Percentiles rank a stretch among this genome's conserved stretches.
Conservation (phyloP, 129 eudicot genomes). For the Erigeron canadensis region DNA sequence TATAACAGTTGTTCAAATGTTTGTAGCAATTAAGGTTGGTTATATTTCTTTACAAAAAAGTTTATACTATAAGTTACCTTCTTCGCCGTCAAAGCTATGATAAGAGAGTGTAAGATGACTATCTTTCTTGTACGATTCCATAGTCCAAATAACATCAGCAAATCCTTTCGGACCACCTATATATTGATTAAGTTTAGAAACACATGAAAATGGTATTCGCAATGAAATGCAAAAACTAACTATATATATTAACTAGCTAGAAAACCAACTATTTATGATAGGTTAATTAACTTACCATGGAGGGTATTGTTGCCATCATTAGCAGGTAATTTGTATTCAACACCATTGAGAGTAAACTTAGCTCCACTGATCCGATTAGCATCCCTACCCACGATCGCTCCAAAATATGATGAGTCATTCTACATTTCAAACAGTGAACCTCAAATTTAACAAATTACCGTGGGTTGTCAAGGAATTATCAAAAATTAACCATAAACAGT, state of each 20-base stretch:
- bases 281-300: slow-evolving; percentile 44
- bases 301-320: slow-evolving; percentile 68
- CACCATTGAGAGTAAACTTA: slow-evolving; percentile 52
- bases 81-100: slow-evolving; percentile 52
- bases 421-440: slow-evolving; percentile 21
- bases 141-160: slow-evolving; percentile 57
- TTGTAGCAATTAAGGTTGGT: too few species aligned
- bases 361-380: slow-evolving; percentile 72
- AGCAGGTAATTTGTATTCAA: slow-evolving; percentile 40
- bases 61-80: slow-evolving; percentile 35
- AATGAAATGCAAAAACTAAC: neutral
- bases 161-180: slow-evolving; percentile 71
- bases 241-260: neutral
- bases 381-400: slow-evolving; percentile 68
- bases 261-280: neutral
- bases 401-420: slow-evolving; percentile 71
- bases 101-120: slow-evolving; percentile 51
- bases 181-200: neutral
- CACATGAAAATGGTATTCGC: neutral
- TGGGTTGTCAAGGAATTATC: too few species aligned
- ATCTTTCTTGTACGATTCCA: slow-evolving; percentile 20
- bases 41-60: too few species aligned
- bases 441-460: neutral
- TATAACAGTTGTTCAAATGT: too few species aligned
- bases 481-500: too few species aligned